These are phyloP conservation scores for Cladobotryum mycophilum DNA, from an alignment of 2,329 filamentous ascomycete species.

Conservation along the genomic window DNA sequence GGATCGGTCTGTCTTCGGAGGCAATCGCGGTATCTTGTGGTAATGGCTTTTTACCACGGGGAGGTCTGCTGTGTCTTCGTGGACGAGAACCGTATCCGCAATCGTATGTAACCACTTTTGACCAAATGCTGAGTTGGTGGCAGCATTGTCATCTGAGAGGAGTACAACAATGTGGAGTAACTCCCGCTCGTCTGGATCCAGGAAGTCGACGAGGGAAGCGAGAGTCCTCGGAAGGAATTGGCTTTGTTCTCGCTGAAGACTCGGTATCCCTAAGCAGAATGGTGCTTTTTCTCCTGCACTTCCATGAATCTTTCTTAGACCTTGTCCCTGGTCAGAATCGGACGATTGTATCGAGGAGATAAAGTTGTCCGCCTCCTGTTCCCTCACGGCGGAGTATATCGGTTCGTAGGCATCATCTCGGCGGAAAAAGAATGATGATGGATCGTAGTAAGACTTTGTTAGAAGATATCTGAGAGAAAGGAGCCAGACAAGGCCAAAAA, in stretches of 20 bases:
- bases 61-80: slow-evolving; percentile 12
- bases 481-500: background rate
- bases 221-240: slow-evolving; percentile 20
- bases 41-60: slow-evolving; percentile 4
- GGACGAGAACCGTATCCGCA: slow-evolving; percentile 24
- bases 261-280: slow-evolving; percentile 26
- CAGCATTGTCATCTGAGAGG: slow-evolving; percentile 22
- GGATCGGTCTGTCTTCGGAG: slow-evolving; percentile 13
- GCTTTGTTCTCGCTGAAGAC: slow-evolving; percentile 19
- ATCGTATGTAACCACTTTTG: slow-evolving; percentile 24
- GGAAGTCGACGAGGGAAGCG: slow-evolving; percentile 24
- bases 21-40: slow-evolving; percentile 12
- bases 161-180: slow-evolving; percentile 23
- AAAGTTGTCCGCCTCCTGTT: background rate
- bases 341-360: background rate
- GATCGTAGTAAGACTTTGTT: background rate
- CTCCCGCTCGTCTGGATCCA: slow-evolving; percentile 21
- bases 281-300: slow-evolving; percentile 20
- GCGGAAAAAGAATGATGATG: background rate
- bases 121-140: slow-evolving; percentile 21
- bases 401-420: background rate
- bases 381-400: background rate
- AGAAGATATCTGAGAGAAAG: background rate
- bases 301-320: slow-evolving; percentile 12
- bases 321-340: background rate